Evolutionary conservation across 2,329 filamentous ascomycete species (phyloP), one percentile per base, ranked within the genome.

Genomic region (Ophiosphaerella korrae): DNA sequence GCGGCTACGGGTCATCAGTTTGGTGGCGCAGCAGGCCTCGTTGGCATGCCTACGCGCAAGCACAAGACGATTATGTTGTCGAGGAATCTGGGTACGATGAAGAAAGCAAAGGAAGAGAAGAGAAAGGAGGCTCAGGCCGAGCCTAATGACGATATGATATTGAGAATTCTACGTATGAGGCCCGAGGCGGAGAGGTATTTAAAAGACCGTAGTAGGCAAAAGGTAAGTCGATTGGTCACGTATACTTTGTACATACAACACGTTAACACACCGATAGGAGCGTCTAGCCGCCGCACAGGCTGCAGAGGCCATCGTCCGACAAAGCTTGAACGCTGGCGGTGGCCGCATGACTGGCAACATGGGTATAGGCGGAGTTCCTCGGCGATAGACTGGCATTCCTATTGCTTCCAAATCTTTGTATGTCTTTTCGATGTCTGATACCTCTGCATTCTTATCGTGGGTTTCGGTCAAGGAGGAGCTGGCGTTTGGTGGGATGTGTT

Each of bases 121-220:
- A 83, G 94, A 57, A 92, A 92, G 64, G 93, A 97, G 72, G 91
- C 92, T 1, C 94, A 99, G 71, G 93, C 94, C 1, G 94, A 97
- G 71, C 93, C 94, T 1, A 96, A 88, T 71, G 94, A 99, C 73
- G 94, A 99, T 71, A 97, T 97, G 89, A 97, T 99, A 60, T 75
- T 99, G 64, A 84, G 94, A 16, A 99, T 99, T 59, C 75, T 99
- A 60, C 84, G 94, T 44, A 99, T 99, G 94, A 82, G 94, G 40
- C 91, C 92, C 2, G 94, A 97, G 76, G 94, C 94, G 3, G 83
- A 87, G 42, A 79, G 84, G 31, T 99, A 99, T 74, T 80, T 99
- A 53, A 90, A 90, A 67, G 93, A 97, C 73, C 82, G 94, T 36
- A 92, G 91, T 70, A 83, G 94, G 58, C 94, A 99, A 72, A 96